Evolutionary conservation across 2,329 filamentous ascomycete genomes (phyloP), one percentile per base, ranked within the genome.

Genomic region (Epichloe sp.): DNA sequence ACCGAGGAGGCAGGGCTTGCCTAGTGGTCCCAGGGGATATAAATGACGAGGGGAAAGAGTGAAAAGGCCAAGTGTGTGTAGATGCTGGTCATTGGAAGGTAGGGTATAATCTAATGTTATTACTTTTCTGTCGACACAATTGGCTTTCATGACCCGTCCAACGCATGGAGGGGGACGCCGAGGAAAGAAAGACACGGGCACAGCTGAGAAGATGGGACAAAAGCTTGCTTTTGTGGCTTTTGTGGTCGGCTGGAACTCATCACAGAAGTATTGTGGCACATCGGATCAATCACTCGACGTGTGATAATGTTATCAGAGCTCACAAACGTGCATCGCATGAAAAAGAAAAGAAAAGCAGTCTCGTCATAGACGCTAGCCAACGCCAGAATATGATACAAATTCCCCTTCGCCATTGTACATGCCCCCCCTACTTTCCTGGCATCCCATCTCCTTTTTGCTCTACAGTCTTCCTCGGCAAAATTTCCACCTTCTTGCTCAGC

Each of bases 401-500:
- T n/a, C 4, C 7, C 6, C 38, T 31, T 31, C 12, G 31, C 47
- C 26, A 21, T 36, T 21, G 19, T 40, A 11, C 48, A 14, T 44
- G 34, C 12, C 5, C 23, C 52, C 52, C 57, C 31, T 50, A 65
- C 47, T 63, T 60, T 6, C 52, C 57, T 5, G 64, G 62, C 62
- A 68, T 66, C 7, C 64, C 67, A 10, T 69, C 66, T 2, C 65
- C 64, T 17, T 66, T 63, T 48, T 65, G 54, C 17, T 63, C 62
- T 19, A 68, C 66, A 12, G 61, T 65, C 41, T 62, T 61, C 38
- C 67, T 62, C 23, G 69, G 66, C 21, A 75, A 62, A 8, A 75
- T 61, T 48, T 73, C 71, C 7, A 76, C 68, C 47, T 71, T 68
- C 43, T 69, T 67, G 56, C 71, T 79, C 41, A 82, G 60, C 41